Evolutionary conservation across 345 rosid species (phyloP).

Genomic region (Orychophragmus violaceus): DNA sequence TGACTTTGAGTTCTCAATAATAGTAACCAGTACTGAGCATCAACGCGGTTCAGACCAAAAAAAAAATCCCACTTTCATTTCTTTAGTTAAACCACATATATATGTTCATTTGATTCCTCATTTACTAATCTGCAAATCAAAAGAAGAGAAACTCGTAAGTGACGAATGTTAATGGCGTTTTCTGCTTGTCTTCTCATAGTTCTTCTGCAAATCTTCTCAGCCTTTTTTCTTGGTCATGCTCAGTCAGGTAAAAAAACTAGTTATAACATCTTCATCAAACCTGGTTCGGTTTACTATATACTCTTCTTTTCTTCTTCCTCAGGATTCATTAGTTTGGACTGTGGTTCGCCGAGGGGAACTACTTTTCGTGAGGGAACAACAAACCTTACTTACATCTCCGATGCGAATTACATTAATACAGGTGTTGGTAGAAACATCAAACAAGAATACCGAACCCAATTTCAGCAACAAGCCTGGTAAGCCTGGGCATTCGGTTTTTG

Average conservation of each 20-base stretch:
- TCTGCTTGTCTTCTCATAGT: constrained; percentile 21
- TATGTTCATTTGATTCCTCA: constrained; percentile 15
- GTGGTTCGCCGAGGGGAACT: constrained; percentile 31
- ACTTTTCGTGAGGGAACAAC: constrained; percentile 24
- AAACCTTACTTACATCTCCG: constrained; percentile 34
- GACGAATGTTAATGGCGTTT: constrained; percentile 21
- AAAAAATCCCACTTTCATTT: constrained; percentile 2
- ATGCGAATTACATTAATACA: constrained; percentile 31
- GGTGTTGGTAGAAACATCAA: constrained; percentile 24
- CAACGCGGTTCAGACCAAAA: constrained; percentile 17
- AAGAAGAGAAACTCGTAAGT: not conserved
- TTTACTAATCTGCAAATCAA: not conserved
- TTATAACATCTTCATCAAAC: not conserved
- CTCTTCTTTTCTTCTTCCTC: not conserved
- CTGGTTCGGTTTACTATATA: not conserved
- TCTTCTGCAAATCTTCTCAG: constrained; percentile 8
- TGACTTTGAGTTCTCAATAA: constrained; percentile 30
- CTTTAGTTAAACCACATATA: constrained; percentile 2
- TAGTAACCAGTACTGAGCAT: constrained; percentile 16
- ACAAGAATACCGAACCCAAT: not conserved
- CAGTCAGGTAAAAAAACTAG: constrained; percentile 30
- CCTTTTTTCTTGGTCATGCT: constrained; percentile 15
- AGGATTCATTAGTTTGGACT: constrained; percentile 48
- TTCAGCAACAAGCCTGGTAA: constrained; percentile 20
- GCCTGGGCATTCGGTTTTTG: too few species aligned